phyloP scores from a whole-genome alignment of 371 early-diverging fungal genomes.

The Massospora cicadina region DNA sequence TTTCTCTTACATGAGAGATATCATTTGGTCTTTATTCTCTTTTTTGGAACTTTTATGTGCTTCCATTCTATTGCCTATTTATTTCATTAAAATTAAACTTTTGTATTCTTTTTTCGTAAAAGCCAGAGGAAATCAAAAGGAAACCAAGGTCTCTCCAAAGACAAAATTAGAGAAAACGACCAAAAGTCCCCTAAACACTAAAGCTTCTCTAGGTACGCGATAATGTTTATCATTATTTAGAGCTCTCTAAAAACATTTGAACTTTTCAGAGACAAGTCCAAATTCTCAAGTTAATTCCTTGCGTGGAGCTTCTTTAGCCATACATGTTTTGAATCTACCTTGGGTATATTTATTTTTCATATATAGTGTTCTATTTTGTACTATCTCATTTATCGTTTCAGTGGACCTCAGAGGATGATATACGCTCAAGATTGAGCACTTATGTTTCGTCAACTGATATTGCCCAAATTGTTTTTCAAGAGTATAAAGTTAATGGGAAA shows the following conservation, averaged over 20 bases:
- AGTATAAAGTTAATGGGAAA: neutral
- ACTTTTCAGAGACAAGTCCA: neutral
- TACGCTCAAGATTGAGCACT: neutral
- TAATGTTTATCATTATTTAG: no score
- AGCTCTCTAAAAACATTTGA: no score
- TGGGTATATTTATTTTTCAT: neutral
- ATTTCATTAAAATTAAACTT: neutral
- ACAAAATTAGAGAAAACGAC: neutral
- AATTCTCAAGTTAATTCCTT: neutral
- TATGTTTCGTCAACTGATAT: neutral
- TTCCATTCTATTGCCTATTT: no score
- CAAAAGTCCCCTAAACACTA: neutral
- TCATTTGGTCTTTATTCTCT: neutral
- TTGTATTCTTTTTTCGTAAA: neutral
- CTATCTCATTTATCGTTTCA: neutral
- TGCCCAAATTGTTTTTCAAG: neutral
- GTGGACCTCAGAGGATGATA: neutral
- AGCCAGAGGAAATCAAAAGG: neutral
- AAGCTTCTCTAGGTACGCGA: neutral
- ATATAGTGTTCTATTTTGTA: neutral
- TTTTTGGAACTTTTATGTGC: no score
- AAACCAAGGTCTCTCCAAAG: neutral
- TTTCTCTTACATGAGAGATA: neutral
- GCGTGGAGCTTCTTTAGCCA: neutral
- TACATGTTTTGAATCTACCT: neutral